A percentile compares a stretch with the other conserved stretches of the same genome.
Evolutionary conservation across 1,284 basidiomycete species (phyloP).

Genomic region (Malassezia arunalokei): DNA sequence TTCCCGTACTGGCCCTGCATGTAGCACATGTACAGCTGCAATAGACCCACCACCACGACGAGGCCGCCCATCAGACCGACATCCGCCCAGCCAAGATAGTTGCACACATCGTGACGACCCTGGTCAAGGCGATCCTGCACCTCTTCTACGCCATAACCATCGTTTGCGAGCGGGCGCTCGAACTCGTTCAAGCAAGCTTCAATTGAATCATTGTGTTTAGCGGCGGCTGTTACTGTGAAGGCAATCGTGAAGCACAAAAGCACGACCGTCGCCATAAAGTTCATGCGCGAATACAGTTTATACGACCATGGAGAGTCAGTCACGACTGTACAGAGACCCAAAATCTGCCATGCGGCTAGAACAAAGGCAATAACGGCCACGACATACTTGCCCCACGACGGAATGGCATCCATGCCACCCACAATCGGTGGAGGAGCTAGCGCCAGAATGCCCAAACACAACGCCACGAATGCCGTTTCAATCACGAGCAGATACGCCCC

Average conservation of each 20-base stretch:
- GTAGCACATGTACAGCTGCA: constrained; percentile 43
- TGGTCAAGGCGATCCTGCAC: constrained; percentile 7
- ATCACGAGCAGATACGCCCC: constrained; percentile 38
- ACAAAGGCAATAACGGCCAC: constrained; percentile 34
- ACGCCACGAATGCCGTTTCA: constrained; percentile 32
- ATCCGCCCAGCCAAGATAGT: constrained; percentile 41
- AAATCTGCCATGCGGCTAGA: constrained; percentile 32
- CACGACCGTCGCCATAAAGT: constrained; percentile 29
- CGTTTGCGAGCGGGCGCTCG: background rate
- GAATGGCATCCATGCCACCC: constrained; percentile 30
- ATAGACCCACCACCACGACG: constrained; percentile 35
- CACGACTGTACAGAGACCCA: constrained; percentile 29
- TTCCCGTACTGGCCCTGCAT: constrained; percentile 36
- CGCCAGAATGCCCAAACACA: constrained; percentile 31
- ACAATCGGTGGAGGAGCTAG: constrained; percentile 37
- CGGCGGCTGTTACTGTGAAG: constrained; percentile 29
- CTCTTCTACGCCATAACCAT: constrained; percentile 9
- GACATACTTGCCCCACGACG: constrained; percentile 31
- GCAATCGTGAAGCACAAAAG: constrained; percentile 29
- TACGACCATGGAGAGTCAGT: constrained; percentile 30
- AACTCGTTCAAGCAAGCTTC: constrained; percentile 17
- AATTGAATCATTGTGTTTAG: constrained; percentile 24
- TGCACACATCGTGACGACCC: constrained; percentile 23
- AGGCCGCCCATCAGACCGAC: constrained; percentile 37
- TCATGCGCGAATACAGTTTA: constrained; percentile 36